Conservation (phyloP, 345 rosid species). For the Toxicodendron radicans region DNA sequence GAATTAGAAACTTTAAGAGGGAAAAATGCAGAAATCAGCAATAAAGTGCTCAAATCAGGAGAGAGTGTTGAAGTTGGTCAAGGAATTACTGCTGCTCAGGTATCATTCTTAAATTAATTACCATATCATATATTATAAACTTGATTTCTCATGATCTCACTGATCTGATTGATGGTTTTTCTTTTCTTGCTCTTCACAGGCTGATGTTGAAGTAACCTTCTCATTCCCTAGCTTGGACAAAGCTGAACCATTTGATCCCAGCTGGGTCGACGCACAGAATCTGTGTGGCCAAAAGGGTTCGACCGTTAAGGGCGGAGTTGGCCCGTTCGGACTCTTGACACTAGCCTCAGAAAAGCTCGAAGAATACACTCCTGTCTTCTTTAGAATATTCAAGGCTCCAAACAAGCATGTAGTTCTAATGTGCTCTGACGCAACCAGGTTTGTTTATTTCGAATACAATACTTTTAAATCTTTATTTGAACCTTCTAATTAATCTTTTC, state of each 20-base stretch:
- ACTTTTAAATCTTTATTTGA: neutral
- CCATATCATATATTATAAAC: too few species aligned
- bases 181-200: slow-evolving; percentile 28
- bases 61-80: slow-evolving; percentile 41
- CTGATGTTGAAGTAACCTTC: slow-evolving; percentile 78
- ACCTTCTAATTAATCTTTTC: neutral
- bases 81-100: slow-evolving; percentile 78
- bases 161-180: too few species aligned
- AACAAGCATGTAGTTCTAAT: slow-evolving; percentile 53
- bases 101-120: neutral
- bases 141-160: too few species aligned
- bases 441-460: neutral
- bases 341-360: slow-evolving; percentile 62
- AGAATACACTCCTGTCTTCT: slow-evolving; percentile 81
- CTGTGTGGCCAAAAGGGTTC: slow-evolving; percentile 57
- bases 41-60: slow-evolving; percentile 39
- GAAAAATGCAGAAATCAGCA: slow-evolving; percentile 30
- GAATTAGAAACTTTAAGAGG: slow-evolving; percentile 57
- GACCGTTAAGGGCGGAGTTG: slow-evolving; percentile 52
- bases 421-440: slow-evolving; percentile 88
- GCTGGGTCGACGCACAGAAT: slow-evolving; percentile 50
- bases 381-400: slow-evolving; percentile 56
- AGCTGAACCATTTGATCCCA: slow-evolving; percentile 59
- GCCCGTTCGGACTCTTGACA: slow-evolving; percentile 86
- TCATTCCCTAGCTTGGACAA: slow-evolving; percentile 46